phyloP scores from a whole-genome alignment of 2,329 filamentous ascomycete genomes.

The Cryphonectria carpinicola region DNA sequence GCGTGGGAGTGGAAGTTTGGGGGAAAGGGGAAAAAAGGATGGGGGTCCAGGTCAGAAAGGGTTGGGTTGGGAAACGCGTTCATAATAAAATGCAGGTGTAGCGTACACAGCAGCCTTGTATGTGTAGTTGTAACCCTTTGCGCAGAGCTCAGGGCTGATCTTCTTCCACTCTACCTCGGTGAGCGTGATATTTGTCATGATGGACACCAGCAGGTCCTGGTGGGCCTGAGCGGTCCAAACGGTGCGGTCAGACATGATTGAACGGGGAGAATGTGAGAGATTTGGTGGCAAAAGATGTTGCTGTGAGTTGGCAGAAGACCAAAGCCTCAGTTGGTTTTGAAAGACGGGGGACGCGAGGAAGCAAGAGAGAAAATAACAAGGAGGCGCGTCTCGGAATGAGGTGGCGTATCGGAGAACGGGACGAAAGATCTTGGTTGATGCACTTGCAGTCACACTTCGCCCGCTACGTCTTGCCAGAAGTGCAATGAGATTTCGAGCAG shows the following conservation, averaged over 20 bases:
- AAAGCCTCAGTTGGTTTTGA: neutral
- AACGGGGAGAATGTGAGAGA: neutral
- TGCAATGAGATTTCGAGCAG: neutral
- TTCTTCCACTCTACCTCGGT: conserved; percentile 32
- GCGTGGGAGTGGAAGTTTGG: neutral
- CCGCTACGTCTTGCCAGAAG: neutral
- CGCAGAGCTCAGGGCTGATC: conserved; percentile 30
- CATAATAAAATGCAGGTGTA: conserved; percentile 19
- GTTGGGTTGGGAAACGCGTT: conserved; percentile 5
- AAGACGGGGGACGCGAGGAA: neutral
- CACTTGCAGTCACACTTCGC: neutral
- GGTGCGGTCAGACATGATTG: conserved; percentile 18
- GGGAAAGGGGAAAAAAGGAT: neutral
- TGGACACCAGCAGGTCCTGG: conserved; percentile 40
- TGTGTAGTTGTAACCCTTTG: conserved; percentile 46
- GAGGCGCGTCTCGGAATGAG: neutral
- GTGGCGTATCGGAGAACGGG: neutral
- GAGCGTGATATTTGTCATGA: conserved; percentile 37
- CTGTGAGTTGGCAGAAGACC: neutral
- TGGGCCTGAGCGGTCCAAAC: conserved; percentile 28
- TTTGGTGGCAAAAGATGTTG: conserved; percentile 34
- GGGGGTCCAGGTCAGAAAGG: neutral
- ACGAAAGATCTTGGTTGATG: neutral
- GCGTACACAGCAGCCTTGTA: conserved; percentile 47
- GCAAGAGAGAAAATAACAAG: neutral